These are phyloP conservation scores for Rubia tinctorum DNA, from an alignment of 305 asterid species.

Conservation along the genomic window DNA sequence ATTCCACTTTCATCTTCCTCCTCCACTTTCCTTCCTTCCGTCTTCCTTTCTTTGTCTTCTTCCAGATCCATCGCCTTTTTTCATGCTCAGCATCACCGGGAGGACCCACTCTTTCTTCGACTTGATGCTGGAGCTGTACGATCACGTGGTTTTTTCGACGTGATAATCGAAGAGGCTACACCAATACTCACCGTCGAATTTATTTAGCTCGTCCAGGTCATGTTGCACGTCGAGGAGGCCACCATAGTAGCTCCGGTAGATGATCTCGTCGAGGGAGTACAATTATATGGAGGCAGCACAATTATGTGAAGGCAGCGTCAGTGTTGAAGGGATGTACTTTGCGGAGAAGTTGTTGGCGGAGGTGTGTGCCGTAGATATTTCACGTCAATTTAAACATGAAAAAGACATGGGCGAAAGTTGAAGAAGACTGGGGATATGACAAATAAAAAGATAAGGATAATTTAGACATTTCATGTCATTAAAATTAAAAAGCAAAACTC, in stretches of 20 bases:
- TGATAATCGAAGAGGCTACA: slow-evolving; percentile 26
- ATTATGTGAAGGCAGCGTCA: slow-evolving; percentile 6
- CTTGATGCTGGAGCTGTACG: slow-evolving; percentile 32
- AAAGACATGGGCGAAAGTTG: no score
- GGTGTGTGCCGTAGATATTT: slow-evolving; percentile 3
- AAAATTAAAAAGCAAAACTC: no score
- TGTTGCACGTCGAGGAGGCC: slow-evolving; percentile 29
- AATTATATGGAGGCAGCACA: slow-evolving; percentile 12
- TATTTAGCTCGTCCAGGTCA: slow-evolving; percentile 23
- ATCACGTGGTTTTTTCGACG: slow-evolving; percentile 27
- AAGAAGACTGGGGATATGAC: no score
- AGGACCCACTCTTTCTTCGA: slow-evolving; percentile 36
- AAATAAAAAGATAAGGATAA: no score
- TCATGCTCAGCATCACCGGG: slow-evolving; percentile 13
- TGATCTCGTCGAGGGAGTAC: slow-evolving; percentile 27
- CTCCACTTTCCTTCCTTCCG: no score
- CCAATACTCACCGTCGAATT: slow-evolving; percentile 29
- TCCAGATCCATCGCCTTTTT: no score
- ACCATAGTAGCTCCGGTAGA: slow-evolving; percentile 28
- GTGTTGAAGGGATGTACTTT: slow-evolving; percentile 33
- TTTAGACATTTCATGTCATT: no score
- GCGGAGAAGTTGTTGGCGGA: slow-evolving; percentile 34
- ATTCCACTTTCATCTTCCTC: no score
- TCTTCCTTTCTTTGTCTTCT: no score
- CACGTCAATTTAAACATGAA: no score